Evolutionary conservation across 371 early-diverging fungal genomes (phyloP).

Genomic region (Chytridium lagenaria): DNA sequence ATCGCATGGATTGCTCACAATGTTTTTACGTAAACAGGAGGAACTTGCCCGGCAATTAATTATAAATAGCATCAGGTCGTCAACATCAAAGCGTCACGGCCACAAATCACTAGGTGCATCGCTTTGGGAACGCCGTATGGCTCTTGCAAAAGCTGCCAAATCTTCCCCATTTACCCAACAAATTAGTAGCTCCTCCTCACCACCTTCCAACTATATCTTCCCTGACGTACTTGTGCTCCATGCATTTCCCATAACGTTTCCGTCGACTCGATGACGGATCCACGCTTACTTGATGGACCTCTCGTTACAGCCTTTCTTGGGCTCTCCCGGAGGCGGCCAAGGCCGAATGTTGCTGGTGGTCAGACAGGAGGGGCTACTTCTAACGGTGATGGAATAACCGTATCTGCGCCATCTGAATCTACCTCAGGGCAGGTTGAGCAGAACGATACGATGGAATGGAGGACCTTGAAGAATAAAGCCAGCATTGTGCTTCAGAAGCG

Average conservation of each 20-base stretch:
- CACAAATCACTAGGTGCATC: conserved; percentile 17
- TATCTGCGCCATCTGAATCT: too few relatives aligned
- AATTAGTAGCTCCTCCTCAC: not conserved
- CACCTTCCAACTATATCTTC: not conserved
- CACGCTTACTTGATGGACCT: conserved; percentile 3
- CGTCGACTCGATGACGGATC: not conserved
- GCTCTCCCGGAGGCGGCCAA: not conserved
- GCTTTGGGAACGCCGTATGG: conserved; percentile 33
- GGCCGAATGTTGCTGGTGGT: not conserved
- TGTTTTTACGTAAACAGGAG: conserved; percentile 32
- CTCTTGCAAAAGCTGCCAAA: not conserved
- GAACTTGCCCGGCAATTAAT: conserved; percentile 33
- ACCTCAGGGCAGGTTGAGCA: not conserved
- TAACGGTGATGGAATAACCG: not conserved
- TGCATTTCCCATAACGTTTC: not conserved
- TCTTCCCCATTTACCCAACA: not conserved
- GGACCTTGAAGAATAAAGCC: conserved; percentile 37
- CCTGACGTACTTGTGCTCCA: not conserved
- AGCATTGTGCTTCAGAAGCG: conserved; percentile 49
- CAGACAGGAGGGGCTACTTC: not conserved
- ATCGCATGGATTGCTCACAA: too few relatives aligned
- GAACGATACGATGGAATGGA: conserved; percentile 39
- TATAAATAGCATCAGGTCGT: conserved; percentile 9
- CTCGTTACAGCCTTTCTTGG: not conserved
- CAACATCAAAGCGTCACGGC: not conserved